Percentiles rank a stretch among this genome's conserved stretches.
Evolutionary conservation across 306 rosid species (phyloP).

Genomic region (Gillenia trifoliata): DNA sequence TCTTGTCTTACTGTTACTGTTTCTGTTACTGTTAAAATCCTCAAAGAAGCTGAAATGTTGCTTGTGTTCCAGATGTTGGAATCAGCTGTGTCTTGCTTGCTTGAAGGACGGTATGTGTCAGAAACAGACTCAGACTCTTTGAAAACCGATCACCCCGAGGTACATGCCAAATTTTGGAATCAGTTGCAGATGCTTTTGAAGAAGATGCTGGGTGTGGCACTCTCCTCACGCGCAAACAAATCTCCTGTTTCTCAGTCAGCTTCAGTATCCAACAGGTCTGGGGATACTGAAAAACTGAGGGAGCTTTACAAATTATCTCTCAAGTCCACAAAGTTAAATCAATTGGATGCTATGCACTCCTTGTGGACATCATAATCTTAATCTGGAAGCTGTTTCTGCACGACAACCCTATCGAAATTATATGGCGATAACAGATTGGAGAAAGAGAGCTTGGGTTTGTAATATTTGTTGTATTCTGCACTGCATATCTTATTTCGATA

Average conservation of each 20-base stretch:
- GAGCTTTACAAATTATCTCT: slow-evolving; percentile 81
- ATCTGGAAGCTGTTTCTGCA: not conserved
- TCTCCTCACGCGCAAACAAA: slow-evolving; percentile 46
- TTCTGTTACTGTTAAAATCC: not conserved
- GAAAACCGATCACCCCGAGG: slow-evolving; percentile 38
- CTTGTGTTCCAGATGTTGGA: slow-evolving; percentile 65
- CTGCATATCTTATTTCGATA: no score
- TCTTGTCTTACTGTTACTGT: not conserved
- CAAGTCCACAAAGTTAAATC: slow-evolving; percentile 46
- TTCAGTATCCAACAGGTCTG: slow-evolving; percentile 37
- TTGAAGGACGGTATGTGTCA: slow-evolving; percentile 71
- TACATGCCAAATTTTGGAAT: slow-evolving; percentile 73
- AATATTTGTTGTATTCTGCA: not conserved
- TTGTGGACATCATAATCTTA: slow-evolving; percentile 52
- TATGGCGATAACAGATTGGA: not conserved
- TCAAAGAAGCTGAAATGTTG: not conserved
- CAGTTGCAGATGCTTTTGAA: slow-evolving; percentile 80
- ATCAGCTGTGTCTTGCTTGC: slow-evolving; percentile 69
- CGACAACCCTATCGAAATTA: not conserved
- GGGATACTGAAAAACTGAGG: slow-evolving; percentile 68
- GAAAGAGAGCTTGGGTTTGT: not conserved
- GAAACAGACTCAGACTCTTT: slow-evolving; percentile 40
- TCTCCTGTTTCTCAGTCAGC: slow-evolving; percentile 38
- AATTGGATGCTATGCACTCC: slow-evolving; percentile 55
- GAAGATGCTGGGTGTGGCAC: slow-evolving; percentile 62